These are phyloP conservation scores for Cyanodermella asteris DNA, from an alignment of 2,329 filamentous ascomycete genomes.

Conservation along the genomic window DNA sequence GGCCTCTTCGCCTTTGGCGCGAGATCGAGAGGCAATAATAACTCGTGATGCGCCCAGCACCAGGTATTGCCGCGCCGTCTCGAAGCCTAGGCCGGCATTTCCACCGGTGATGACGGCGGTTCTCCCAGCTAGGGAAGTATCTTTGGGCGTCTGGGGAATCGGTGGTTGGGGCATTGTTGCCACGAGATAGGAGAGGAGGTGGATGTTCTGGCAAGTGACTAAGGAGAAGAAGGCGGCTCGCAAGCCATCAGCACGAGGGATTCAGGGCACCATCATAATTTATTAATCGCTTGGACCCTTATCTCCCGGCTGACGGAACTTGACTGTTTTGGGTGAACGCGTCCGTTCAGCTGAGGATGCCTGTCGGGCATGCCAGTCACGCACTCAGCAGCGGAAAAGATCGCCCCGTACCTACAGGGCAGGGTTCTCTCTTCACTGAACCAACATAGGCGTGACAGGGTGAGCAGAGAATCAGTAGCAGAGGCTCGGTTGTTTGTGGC, in stretches of 20 bases:
- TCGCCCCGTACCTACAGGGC: too few species aligned
- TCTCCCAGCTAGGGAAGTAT: constrained; percentile 9
- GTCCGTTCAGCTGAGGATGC: too few species aligned
- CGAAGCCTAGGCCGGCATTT: constrained; percentile 11
- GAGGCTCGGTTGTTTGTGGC: too few species aligned
- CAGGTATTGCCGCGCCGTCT: constrained; percentile 10
- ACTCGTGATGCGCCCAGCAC: constrained; percentile 8
- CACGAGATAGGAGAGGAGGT: background rate
- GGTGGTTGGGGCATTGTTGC: background rate
- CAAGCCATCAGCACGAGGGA: background rate
- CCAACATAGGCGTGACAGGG: too few species aligned
- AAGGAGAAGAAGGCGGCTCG: background rate
- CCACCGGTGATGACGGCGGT: constrained; percentile 12
- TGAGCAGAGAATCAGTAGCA: too few species aligned
- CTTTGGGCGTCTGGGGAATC: too few species aligned
- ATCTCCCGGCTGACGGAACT: too few species aligned
- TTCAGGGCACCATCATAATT: background rate
- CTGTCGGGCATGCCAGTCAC: too few species aligned
- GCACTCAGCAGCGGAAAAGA: too few species aligned
- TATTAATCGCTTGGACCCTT: background rate
- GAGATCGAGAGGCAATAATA: constrained; percentile 10
- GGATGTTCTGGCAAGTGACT: background rate
- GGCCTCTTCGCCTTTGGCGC: constrained; percentile 9
- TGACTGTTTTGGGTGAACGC: too few species aligned
- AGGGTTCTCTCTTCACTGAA: too few species aligned